A percentile compares a stretch with the other conserved stretches of the same genome.
phyloP scores from a whole-genome alignment of 305 asterid species.

The Rubia balearica region DNA sequence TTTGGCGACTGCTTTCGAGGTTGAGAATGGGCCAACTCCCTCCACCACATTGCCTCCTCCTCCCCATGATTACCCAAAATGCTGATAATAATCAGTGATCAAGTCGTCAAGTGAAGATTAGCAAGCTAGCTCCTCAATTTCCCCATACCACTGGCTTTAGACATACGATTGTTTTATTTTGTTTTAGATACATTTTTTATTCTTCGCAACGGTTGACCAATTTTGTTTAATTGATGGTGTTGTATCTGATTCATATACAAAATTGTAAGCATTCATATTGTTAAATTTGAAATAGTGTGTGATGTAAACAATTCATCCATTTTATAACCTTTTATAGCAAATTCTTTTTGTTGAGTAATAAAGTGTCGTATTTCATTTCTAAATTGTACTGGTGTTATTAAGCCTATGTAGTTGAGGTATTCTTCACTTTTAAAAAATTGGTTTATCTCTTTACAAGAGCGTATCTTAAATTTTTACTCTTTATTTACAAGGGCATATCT shows the following conservation, averaged over 20 bases:
- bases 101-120: background rate
- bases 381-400: too few species aligned
- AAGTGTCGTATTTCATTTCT: too few species aligned
- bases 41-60: slow-evolving; percentile 56
- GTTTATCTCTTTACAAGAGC: too few species aligned
- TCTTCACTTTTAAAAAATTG: too few species aligned
- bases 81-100: slow-evolving; percentile 18
- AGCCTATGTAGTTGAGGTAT: too few species aligned
- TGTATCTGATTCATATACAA: background rate
- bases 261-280: background rate
- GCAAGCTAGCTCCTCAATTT: background rate
- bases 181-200: background rate
- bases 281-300: too few species aligned
- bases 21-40: slow-evolving; percentile 54
- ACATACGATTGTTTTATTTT: background rate
- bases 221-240: background rate
- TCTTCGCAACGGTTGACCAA: background rate
- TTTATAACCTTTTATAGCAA: too few species aligned
- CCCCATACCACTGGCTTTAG: background rate
- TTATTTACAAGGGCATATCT: too few species aligned
- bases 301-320: too few species aligned
- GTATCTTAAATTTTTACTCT: too few species aligned
- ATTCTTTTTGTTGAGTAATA: too few species aligned
- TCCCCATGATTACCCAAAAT: slow-evolving; percentile 48
- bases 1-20: slow-evolving; percentile 37